Conservation (phyloP, 2,329 filamentous ascomycete species). For the Cercospora zeina region DNA sequence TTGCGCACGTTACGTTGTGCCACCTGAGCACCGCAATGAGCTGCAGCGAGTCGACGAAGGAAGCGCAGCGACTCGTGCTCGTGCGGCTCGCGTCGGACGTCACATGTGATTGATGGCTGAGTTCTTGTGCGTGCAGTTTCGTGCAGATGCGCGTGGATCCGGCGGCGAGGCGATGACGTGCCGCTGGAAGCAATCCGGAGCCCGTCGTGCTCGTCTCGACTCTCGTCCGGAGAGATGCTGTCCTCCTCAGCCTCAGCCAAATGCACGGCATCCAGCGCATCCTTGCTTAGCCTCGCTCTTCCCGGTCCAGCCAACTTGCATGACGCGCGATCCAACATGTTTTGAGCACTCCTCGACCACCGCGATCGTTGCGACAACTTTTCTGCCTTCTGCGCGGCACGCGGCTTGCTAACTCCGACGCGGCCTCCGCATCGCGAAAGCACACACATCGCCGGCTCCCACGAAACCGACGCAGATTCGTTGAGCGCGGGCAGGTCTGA, state of each 20-base stretch:
- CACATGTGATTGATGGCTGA: neutral
- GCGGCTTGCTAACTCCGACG: slow-evolving; percentile 2
- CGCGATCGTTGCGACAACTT: neutral
- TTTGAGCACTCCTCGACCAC: neutral
- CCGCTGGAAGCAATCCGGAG: neutral
- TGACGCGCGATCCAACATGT: neutral
- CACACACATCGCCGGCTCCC: slow-evolving; percentile 2
- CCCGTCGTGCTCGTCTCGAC: neutral
- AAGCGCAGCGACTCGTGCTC: neutral
- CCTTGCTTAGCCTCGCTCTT: neutral
- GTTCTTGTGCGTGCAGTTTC: neutral
- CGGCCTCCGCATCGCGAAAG: slow-evolving; percentile 2
- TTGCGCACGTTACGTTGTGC: slow-evolving; percentile 2
- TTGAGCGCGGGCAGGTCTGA: slow-evolving; percentile 4
- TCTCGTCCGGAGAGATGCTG: neutral
- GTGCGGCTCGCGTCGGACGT: neutral
- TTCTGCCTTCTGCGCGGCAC: neutral
- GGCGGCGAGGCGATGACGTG: slow-evolving; percentile 14
- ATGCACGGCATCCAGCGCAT: neutral
- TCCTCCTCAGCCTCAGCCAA: neutral
- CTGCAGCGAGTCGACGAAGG: neutral
- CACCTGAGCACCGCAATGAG: neutral
- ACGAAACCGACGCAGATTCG: slow-evolving; percentile 14
- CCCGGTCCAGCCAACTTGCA: slow-evolving; percentile 9
- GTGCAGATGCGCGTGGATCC: slow-evolving; percentile 15